Evolutionary conservation across 2,329 filamentous ascomycete species (phyloP), one percentile per base, ranked within the genome.

Genomic region (Fusarium odoratissimum): DNA sequence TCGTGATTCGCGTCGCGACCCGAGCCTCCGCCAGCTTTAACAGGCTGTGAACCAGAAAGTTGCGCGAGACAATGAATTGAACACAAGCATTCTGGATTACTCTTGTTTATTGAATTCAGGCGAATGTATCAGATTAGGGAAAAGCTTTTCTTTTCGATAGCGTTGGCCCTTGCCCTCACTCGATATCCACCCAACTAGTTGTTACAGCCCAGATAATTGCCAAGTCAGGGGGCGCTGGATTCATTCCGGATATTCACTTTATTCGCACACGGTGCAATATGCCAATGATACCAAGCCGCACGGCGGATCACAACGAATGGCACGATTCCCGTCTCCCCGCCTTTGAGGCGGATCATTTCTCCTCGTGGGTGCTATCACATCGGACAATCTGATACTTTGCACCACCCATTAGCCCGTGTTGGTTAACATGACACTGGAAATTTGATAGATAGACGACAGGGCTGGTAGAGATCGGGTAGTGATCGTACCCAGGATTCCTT

Each of bases 261-360:
- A 6, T 37, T 10, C 8, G 25, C n/a, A 35, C 17, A 25, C 48
- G 21, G 31, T 37, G 48, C 17, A 10, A 0, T 14, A 25, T 16
- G 1, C 25, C 16, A 12, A 21, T 23, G 1, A 2, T 23, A 14
- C 5, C 2, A 25, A 37, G n/a, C 7, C 13, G 6, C 6, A 35
- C 0, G 7, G 12, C 1, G 3, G 8, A 14, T 23, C 11, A 23
- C 8, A 23, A 14, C 13, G 5, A 0, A 25, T 17, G 7, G 7
- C 14, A 12, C 3, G 21, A 17, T 12, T 17, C 9, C 45, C 28
- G 3, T n/a, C 9, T 11, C 25, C 13, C 6, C 4, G 25, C 16
- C 25, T n/a, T 21, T 9, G 8, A 14, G 16, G 48, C 21, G 3
- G 48, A 35, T 35, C 30, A 35, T 25, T 8, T 19, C 5, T 51